These are phyloP conservation scores for Gaertneriomyces semiglobifer DNA, from an alignment of 192 early-diverging fungal species.

Conservation along the genomic window DNA sequence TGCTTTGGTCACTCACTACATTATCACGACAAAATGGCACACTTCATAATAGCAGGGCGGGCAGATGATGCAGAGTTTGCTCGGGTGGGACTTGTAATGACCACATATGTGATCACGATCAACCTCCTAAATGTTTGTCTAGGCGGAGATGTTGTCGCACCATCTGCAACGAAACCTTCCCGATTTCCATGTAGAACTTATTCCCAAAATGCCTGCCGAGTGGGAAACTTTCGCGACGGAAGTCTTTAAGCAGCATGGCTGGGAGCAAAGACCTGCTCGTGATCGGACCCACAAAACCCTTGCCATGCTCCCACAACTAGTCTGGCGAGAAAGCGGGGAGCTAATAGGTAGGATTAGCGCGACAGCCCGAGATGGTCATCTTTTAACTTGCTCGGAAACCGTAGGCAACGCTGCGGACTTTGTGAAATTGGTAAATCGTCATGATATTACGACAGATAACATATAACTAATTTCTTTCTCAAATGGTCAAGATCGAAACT, in stretches of 20 bases:
- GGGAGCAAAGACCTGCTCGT: constrained; percentile 14
- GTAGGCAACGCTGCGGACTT: constrained; percentile 14
- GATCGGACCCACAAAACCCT: constrained; percentile 19
- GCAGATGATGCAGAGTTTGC: constrained; percentile 25
- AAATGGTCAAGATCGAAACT: constrained; percentile 6
- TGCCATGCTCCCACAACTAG: constrained; percentile 8
- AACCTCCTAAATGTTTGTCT: not conserved
- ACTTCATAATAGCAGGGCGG: constrained; percentile 25
- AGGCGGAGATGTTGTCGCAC: constrained; percentile 26
- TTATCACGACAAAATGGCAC: constrained; percentile 8
- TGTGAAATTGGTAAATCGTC: constrained; percentile 11
- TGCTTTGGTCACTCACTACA: too few species aligned
- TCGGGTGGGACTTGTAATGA: not conserved
- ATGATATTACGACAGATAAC: not conserved
- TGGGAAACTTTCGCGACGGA: constrained; percentile 7
- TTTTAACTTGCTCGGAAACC: not conserved
- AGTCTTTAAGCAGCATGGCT: constrained; percentile 11
- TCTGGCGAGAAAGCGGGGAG: constrained; percentile 28
- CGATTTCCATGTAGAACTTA: constrained; percentile 14
- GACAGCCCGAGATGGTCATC: not conserved
- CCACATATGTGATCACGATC: not conserved
- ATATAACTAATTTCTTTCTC: not conserved
- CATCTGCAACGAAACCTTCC: constrained; percentile 27
- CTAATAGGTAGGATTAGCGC: constrained; percentile 10
- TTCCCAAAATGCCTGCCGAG: constrained; percentile 6